Base-by-base conservation (phyloP, 164 flowering plant species). In the Vitis rupestris region DNA sequence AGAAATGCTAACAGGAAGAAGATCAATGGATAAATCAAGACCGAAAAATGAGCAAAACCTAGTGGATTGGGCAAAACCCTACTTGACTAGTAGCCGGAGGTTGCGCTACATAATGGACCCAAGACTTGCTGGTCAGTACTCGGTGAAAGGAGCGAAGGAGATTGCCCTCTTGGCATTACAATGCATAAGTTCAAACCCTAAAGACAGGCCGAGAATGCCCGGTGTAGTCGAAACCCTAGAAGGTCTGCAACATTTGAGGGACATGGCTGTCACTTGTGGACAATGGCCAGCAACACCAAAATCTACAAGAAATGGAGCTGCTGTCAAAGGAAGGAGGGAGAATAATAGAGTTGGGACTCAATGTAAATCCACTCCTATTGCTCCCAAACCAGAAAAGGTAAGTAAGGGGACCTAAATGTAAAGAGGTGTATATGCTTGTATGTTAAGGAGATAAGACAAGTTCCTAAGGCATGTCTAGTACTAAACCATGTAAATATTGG, bases 1-100 rank as follows among this genome's bases (percentile, higher is more conserved):
- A 29, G 99, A 95, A 66, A 76, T 95, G 44, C 81, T 95, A 15
- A 93, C 99, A 0, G 98, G 99, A 55, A 82, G 94, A 72, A 81
- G 98, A 78, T 82, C 92, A 30, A 77, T 87, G 85, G 98, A 95
- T 48, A 95, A 88, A 78, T 63, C 79, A 51, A 83, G 86, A 77
- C 82, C 93, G 3, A 90, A 91, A 75, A 74, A 63, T 12, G 93
- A 95, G 77, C 99, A 91, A 73, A 87, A 80, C 79, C 81, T 93
- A 2, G 92, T 95, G 1, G 97, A 90, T 19, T 95, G 92, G 90
- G 75, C 90, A 7, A 84, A 66, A 67, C 97, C 97, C 5, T 93
- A 90, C 87, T 67, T 95, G 71, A 82, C 73, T 3, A 95, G 92
- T 66, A 85, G 83, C 72, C 76, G 98, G 54, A 84, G 85, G 59